These are phyloP conservation scores for Rhododendron ovatum DNA, from an alignment of 148 eudicot genomes.

Conservation along the genomic window DNA sequence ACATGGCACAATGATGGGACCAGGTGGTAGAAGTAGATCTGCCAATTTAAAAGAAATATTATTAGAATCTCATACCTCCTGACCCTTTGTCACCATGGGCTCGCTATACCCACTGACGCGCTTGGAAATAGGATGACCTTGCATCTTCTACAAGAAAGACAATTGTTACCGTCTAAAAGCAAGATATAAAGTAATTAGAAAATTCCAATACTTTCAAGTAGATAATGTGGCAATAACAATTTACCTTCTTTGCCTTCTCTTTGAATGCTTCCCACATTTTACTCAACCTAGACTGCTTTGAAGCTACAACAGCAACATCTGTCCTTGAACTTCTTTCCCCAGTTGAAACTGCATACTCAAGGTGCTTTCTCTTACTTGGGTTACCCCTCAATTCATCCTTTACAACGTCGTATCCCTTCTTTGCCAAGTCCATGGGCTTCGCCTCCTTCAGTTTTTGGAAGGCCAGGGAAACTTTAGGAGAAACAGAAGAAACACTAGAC, in stretches of 20 bases:
- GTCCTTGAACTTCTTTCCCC: slow-evolving; percentile 73
- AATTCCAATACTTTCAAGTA: neutral
- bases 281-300: slow-evolving; percentile 66
- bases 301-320: slow-evolving; percentile 67
- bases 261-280: slow-evolving; percentile 78
- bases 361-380: slow-evolving; percentile 58
- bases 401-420: slow-evolving; percentile 74
- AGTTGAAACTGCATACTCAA: slow-evolving; percentile 38
- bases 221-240: neutral
- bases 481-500: slow-evolving; percentile 50
- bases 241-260: slow-evolving; percentile 55
- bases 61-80: slow-evolving; percentile 56
- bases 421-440: slow-evolving; percentile 69
- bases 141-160: slow-evolving; percentile 59
- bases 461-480: slow-evolving; percentile 67
- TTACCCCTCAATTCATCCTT: slow-evolving; percentile 81
- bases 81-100: slow-evolving; percentile 75
- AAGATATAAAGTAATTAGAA: neutral
- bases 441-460: slow-evolving; percentile 79
- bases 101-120: slow-evolving; percentile 65
- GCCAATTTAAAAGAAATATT: neutral
- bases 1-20: neutral
- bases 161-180: slow-evolving; percentile 4
- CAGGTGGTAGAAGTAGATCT: neutral
- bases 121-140: slow-evolving; percentile 71